phyloP scores from a whole-genome alignment of 1,139 yeast species.

The Saccharomyces hybrid region DNA sequence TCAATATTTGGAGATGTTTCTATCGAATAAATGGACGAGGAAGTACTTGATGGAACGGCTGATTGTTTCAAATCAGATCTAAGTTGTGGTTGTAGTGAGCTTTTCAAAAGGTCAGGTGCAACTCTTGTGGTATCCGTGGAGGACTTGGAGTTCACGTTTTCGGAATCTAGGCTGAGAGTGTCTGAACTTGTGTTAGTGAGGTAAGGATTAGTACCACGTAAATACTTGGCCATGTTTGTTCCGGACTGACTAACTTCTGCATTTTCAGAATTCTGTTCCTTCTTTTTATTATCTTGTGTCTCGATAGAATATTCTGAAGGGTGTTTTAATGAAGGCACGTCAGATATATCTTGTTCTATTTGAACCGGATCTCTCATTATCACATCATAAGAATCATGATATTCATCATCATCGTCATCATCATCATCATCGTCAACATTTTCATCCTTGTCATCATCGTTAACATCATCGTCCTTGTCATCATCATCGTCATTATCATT shows the following conservation, averaged over 20 bases:
- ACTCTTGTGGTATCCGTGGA: background rate
- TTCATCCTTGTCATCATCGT: background rate
- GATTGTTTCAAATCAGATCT: background rate
- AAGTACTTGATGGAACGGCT: background rate
- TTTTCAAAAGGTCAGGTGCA: background rate
- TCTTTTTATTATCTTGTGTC: background rate
- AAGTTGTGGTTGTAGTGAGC: background rate
- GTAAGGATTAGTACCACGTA: background rate
- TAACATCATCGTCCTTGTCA: background rate
- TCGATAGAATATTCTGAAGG: background rate
- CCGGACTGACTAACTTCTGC: background rate
- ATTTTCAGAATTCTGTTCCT: background rate
- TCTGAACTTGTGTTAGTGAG: background rate
- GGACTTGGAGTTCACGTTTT: background rate
- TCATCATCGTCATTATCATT: background rate
- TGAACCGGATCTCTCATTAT: background rate
- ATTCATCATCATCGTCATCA: background rate
- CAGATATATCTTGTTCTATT: background rate
- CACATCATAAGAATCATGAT: background rate
- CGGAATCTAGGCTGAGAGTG: background rate
- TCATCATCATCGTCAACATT: conserved; percentile 25
- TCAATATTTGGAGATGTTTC: background rate
- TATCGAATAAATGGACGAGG: background rate
- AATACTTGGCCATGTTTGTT: background rate
- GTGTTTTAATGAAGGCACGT: background rate